These are phyloP conservation scores for Ascochyta pisi DNA, from an alignment of 2,329 filamentous ascomycete genomes.

Conservation along the genomic window DNA sequence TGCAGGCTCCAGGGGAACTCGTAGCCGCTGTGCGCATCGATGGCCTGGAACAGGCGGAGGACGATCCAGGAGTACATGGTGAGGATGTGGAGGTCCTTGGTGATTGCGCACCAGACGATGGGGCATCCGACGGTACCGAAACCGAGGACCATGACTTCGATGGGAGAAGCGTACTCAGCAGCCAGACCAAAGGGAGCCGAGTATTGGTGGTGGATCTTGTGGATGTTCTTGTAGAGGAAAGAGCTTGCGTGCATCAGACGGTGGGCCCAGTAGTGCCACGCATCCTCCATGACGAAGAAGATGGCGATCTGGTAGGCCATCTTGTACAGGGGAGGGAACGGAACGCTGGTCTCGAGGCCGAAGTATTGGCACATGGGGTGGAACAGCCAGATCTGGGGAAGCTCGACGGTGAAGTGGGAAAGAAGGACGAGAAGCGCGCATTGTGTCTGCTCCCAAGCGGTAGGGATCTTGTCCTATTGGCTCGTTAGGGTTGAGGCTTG, in stretches of 20 bases:
- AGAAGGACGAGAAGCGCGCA: conserved; percentile 92
- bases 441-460: conserved; percentile 90
- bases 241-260: conserved; percentile 91
- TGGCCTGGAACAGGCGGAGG: conserved; percentile 92
- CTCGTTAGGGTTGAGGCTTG: neutral
- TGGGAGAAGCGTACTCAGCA: conserved; percentile 96
- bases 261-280: conserved; percentile 99
- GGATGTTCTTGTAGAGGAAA: conserved; percentile 87
- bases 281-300: conserved; percentile 94
- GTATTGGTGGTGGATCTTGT: conserved; percentile 99
- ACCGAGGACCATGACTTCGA: conserved; percentile 94
- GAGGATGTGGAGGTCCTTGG: conserved; percentile 87
- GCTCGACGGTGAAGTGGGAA: conserved; percentile 95
- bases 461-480: conserved; percentile 79
- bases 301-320: conserved; percentile 91
- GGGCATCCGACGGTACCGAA: conserved; percentile 84
- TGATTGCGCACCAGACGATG: conserved; percentile 82
- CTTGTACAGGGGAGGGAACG: conserved; percentile 83
- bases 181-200: conserved; percentile 95
- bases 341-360: conserved; percentile 85
- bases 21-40: conserved; percentile 96
- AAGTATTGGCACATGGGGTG: conserved; percentile 94
- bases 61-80: conserved; percentile 99
- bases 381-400: conserved; percentile 99
- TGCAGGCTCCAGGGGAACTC: conserved; percentile 98